These are phyloP conservation scores for Barnettozyma botsteinii DNA, from an alignment of 805 yeast species.

Conservation along the genomic window DNA sequence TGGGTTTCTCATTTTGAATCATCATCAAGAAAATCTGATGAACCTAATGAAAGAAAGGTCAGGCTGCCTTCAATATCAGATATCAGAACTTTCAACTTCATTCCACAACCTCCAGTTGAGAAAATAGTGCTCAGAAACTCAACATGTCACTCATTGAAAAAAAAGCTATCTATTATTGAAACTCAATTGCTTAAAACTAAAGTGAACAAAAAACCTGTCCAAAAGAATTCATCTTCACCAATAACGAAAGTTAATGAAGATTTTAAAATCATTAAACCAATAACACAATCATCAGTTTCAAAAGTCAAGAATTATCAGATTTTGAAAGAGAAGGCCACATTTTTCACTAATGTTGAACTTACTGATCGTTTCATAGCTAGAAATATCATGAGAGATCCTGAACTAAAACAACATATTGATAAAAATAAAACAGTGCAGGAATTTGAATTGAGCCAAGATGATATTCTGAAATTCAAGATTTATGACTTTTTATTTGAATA, in stretches of 20 bases:
- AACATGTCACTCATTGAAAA: background rate
- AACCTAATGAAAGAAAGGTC: background rate
- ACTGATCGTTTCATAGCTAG: conserved; percentile 13
- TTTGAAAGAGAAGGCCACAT: conserved; percentile 2
- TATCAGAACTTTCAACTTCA: conserved; percentile 4
- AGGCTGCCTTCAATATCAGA: conserved; percentile 11
- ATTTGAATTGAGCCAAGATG: conserved; percentile 7
- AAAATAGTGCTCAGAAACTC: background rate
- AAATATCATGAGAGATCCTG: conserved; percentile 11
- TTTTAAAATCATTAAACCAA: background rate
- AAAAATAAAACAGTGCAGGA: background rate
- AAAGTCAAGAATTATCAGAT: background rate
- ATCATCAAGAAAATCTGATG: background rate
- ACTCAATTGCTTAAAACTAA: no score
- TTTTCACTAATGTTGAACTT: conserved; percentile 6
- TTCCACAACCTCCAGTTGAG: conserved; percentile 2
- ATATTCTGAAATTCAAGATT: conserved; percentile 13
- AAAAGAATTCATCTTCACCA: no score
- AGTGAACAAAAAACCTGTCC: no score
- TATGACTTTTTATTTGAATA: conserved; percentile 15
- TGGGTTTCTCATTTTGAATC: background rate
- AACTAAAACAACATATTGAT: conserved; percentile 4
- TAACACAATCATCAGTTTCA: background rate
- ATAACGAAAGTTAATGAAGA: background rate
- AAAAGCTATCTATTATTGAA: background rate